Evolutionary conservation across 106 monocot species (phyloP), one percentile per base, ranked within the genome.

Genomic region (Apostasia ramifera): DNA sequence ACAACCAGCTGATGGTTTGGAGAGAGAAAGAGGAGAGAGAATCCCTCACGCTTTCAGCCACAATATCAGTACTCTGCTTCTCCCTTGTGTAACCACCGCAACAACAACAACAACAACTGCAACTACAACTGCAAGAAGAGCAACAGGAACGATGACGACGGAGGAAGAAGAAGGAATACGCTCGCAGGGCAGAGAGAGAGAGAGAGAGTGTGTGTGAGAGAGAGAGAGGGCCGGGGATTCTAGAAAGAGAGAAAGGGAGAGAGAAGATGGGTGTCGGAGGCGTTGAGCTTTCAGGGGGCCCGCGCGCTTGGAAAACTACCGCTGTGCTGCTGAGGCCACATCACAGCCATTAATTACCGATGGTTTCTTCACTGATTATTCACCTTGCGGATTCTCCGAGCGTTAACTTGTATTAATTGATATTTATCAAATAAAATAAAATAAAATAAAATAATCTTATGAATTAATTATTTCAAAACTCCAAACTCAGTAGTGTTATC

Each of bases 221-320:
- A 47, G 53, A 12, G 60, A 15, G 60, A 38, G 7, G 60, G 37
- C 13, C 5, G 38, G 39, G 49, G 66, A 59, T 69, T 73, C 66
- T 59, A 67, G 68, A 77, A 67, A 68, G 55, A 39, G 47, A 44
- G 11, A 56, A 48, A 72, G 1, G 50, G 41, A 40, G 0, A 26
- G 56, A 64, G 61, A 56, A 46, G 68, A 69, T 70, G 72, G 67
- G 71, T 65, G 76, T 76, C 52, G 79, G 79, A 76, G 76, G 64
- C 42, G 41, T 7, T 47, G 71, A 66, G 79, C 76, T 76, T 37
- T 84, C 79, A 73, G 0, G 41, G 72, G 51, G 37, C 69, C 79
- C 83, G 57, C 67, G 55, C 54, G 46, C 70, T n/a, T 72, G 54
- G 66, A 68, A 76, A 56, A 59, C 49, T 60, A 61, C 61, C 9